Evolutionary conservation across 208 protist species (phyloP).

Genomic region (Tritrichomonas musculus): DNA sequence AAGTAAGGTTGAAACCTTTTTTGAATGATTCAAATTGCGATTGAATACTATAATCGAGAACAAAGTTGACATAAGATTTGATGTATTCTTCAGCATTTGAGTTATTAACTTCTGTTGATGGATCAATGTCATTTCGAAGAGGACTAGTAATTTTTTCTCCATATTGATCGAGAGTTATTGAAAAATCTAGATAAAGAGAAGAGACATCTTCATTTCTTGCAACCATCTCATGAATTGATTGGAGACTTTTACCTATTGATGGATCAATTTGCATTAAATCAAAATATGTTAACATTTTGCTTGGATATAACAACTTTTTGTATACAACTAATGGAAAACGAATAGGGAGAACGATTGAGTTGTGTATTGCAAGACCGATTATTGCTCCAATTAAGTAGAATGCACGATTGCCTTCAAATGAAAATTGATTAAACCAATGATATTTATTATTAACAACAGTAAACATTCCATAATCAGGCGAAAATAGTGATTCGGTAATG

Average conservation of each 20-base stretch:
- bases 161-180: slow-evolving; percentile 33
- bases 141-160: slow-evolving; percentile 30
- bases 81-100: slow-evolving; percentile 47
- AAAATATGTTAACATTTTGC: neutral
- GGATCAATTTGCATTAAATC: slow-evolving; percentile 45
- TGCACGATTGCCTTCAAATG: slow-evolving; percentile 46
- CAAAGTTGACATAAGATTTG: neutral
- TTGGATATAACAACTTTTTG: slow-evolving; percentile 37
- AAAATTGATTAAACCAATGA: slow-evolving; percentile 65
- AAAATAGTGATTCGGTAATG: slow-evolving; percentile 70
- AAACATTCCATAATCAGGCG: slow-evolving; percentile 77
- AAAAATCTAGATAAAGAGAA: neutral
- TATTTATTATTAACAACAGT: slow-evolving; percentile 54
- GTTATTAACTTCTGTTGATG: slow-evolving; percentile 42
- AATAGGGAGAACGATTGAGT: slow-evolving; percentile 75
- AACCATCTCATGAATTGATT: neutral
- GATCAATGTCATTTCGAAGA: slow-evolving; percentile 19
- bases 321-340: slow-evolving; percentile 63
- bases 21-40: neutral
- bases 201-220: neutral
- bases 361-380: slow-evolving; percentile 80
- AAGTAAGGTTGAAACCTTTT: neutral
- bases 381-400: slow-evolving; percentile 44
- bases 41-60: neutral
- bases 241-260: neutral